Conservation (phyloP, 139 green algal genomes). For the Picochlorum sp. region DNA sequence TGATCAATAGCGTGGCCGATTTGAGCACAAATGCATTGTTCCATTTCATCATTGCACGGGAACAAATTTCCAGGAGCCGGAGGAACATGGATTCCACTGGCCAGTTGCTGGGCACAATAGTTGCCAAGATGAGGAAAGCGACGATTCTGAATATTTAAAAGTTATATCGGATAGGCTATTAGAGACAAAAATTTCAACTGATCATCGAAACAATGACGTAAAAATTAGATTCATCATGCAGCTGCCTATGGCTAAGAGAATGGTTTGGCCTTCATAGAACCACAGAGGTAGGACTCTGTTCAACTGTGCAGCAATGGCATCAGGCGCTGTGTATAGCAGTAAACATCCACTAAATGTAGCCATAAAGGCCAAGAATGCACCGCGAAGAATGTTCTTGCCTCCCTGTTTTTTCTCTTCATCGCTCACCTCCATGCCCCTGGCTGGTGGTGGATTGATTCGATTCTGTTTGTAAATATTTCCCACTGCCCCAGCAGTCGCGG, state of each 20-base stretch:
- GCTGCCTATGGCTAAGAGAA: conserved; percentile 12
- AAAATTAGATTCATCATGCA: conserved; percentile 18
- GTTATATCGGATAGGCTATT: too few species aligned
- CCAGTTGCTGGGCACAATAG: too few species aligned
- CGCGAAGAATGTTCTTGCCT: conserved; percentile 38
- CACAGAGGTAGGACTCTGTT: conserved; percentile 29
- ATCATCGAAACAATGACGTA: background rate
- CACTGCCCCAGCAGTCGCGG: conserved; percentile 18
- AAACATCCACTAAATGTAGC: conserved; percentile 37
- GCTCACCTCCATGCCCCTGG: conserved; percentile 2
- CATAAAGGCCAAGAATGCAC: conserved; percentile 33
- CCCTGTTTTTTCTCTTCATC: conserved; percentile 30
- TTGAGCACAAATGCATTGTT: too few species aligned
- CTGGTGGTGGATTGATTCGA: conserved; percentile 26
- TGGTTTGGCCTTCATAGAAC: conserved; percentile 42
- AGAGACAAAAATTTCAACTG: too few species aligned
- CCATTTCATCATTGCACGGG: too few species aligned
- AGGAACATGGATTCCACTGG: too few species aligned
- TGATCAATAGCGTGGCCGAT: too few species aligned
- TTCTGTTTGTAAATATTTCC: conserved; percentile 41
- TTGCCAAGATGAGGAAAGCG: too few species aligned
- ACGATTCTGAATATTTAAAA: too few species aligned
- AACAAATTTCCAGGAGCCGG: too few species aligned
- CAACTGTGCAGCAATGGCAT: conserved; percentile 15
- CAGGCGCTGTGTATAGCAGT: conserved; percentile 34